Evolutionary conservation across 495 filamentous ascomycete genomes (phyloP), one percentile per base, ranked within the genome.

Genomic region (Poronia punctata): DNA sequence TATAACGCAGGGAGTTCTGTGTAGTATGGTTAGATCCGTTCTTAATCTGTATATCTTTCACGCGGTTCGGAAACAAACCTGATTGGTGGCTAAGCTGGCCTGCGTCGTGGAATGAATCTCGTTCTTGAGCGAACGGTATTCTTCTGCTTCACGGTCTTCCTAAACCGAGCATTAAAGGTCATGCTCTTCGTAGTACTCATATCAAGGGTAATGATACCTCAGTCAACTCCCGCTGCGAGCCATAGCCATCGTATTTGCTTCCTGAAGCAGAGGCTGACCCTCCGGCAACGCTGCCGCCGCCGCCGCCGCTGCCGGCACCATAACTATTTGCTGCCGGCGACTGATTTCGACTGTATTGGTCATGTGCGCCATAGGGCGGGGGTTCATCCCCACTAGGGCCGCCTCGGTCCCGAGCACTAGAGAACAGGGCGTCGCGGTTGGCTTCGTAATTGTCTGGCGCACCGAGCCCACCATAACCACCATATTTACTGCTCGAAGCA

Each of bases 391-490:
- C n/a, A n/a, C n/a, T n/a, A n/a, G n/a, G n/a, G n/a, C n/a, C n/a
- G n/a, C n/a, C n/a, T n/a, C 78, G 57, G 30, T 84, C 72, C 39
- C 64, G 71, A 19, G 79, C 80, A 12, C 77, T 76, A 3, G 76
- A 78, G 49, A 89, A 87, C 7, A 64, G 46, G 10, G 72, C 78
- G 45, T 80, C 75, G 43, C 78, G 67, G 43, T 74, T 77, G 34
- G 66, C 66, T 49, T 80, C 77, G 34, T 45, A 11, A 50, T 74
- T 78, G 34, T 75, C 71, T 15, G 46, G 45, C 33, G 56, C 64
- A 41, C 80, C 82, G 30, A 88, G 50, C 18, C 82, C 82, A 31
- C 85, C 85, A 51, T 90, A 90, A 33, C 84, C 84, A 44, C 83
- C 81, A n/a, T n/a, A n/a, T n/a, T n/a, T n/a, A n/a, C n/a, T n/a